Evolutionary conservation across 1,139 yeast genomes (phyloP).

Genomic region (Petasospora rhodanensis): DNA sequence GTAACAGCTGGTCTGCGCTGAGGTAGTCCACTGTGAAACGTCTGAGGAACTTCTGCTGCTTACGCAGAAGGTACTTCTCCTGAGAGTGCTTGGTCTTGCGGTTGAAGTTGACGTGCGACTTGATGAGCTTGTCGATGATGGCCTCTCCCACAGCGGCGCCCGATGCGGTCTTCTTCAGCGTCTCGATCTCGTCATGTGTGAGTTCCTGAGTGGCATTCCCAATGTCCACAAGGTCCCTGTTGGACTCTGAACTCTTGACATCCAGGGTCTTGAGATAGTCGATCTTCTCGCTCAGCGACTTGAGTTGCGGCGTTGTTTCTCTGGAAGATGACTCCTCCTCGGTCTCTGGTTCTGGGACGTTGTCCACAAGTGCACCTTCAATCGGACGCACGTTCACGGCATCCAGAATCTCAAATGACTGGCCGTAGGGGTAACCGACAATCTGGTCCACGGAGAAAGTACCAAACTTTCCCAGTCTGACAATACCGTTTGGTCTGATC

Average conservation of each 20-base stretch:
- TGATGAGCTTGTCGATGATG: slow-evolving; percentile 76
- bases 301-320: slow-evolving; percentile 25
- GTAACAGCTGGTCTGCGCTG: slow-evolving; percentile 71
- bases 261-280: slow-evolving; percentile 27
- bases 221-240: slow-evolving; percentile 65
- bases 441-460: slow-evolving; percentile 69
- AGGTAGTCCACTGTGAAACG: slow-evolving; percentile 79
- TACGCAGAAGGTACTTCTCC: slow-evolving; percentile 85
- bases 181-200: slow-evolving; percentile 72
- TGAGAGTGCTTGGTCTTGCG: slow-evolving; percentile 88
- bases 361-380: slow-evolving; percentile 30
- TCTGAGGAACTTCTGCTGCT: slow-evolving; percentile 85
- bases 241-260: slow-evolving; percentile 50
- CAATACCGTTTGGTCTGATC: slow-evolving; percentile 51
- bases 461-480: slow-evolving; percentile 89
- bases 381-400: slow-evolving; percentile 50
- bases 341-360: slow-evolving; percentile 26
- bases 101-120: slow-evolving; percentile 81
- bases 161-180: slow-evolving; percentile 62
- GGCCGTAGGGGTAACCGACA: slow-evolving; percentile 81
- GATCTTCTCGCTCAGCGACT: slow-evolving; percentile 23
- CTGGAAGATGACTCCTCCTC: slow-evolving; percentile 21
- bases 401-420: slow-evolving; percentile 77
- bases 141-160: slow-evolving; percentile 68
- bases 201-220: slow-evolving; percentile 76